Percentiles rank a stretch among this genome's conserved stretches.
Evolutionary conservation across 257 asterid genomes (phyloP).

Genomic region (Buddleja alternifolia): DNA sequence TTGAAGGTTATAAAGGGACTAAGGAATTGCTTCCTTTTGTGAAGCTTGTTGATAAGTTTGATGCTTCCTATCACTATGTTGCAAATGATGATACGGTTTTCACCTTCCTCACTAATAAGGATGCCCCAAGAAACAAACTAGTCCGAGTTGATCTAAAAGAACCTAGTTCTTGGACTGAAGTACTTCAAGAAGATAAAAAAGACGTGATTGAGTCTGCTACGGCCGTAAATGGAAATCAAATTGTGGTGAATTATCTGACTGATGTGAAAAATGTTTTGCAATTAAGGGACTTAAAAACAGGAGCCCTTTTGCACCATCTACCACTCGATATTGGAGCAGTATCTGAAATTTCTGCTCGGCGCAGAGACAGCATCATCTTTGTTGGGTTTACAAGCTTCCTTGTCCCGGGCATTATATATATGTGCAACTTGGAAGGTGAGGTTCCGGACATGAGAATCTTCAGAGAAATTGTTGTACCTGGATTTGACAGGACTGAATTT

Average conservation of each 20-base stretch:
- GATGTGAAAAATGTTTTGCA: conserved; percentile 92
- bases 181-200: conserved; percentile 64
- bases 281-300: conserved; percentile 80
- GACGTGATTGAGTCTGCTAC: conserved; percentile 91
- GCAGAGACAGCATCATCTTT: conserved; percentile 62
- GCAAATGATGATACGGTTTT: conserved; percentile 81
- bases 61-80: conserved; percentile 67
- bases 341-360: conserved; percentile 65
- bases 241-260: conserved; percentile 71
- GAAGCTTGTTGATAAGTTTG: conserved; percentile 79
- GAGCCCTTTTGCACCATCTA: conserved; percentile 63
- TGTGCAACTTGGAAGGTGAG: conserved; percentile 60
- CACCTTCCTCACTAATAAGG: conserved; percentile 83
- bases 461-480: conserved; percentile 77
- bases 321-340: conserved; percentile 88
- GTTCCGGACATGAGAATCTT: conserved; percentile 66
- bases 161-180: conserved; percentile 74
- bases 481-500: conserved; percentile 74
- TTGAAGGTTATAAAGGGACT: conserved; percentile 61
- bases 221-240: conserved; percentile 68
- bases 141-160: conserved; percentile 70
- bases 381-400: conserved; percentile 85
- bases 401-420: conserved; percentile 77
- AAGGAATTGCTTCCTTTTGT: conserved; percentile 70
- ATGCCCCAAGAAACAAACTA: conserved; percentile 90